Evolutionary conservation across 1,284 basidiomycete genomes (phyloP).

Genomic region (Bondarzewia mesenterica): DNA sequence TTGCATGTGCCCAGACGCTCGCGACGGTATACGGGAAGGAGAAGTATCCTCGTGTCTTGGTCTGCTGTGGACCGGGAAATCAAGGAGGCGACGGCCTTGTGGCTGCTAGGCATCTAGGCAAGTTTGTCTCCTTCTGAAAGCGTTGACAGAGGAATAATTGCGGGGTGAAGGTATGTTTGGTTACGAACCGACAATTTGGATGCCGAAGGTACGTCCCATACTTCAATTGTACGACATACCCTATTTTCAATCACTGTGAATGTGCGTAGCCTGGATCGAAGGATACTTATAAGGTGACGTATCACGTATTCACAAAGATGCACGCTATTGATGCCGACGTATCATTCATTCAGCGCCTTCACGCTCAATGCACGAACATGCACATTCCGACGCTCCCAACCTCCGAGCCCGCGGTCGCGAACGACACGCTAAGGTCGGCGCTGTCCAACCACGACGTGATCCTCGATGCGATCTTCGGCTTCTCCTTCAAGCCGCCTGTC

Average conservation of each 20-base stretch:
- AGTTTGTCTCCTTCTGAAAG: conserved; percentile 13
- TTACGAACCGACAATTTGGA: conserved; percentile 79
- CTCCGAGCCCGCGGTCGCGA: conserved; percentile 29
- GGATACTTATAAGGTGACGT: conserved; percentile 72
- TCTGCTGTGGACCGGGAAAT: conserved; percentile 95
- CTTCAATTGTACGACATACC: background rate
- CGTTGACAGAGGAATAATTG: background rate
- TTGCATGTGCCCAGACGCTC: conserved; percentile 89
- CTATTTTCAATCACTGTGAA: no score
- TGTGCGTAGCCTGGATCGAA: conserved; percentile 75
- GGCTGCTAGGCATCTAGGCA: conserved; percentile 89
- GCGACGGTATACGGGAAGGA: conserved; percentile 67
- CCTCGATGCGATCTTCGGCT: conserved; percentile 95
- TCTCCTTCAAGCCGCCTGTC: conserved; percentile 88
- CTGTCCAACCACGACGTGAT: conserved; percentile 74
- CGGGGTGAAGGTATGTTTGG: conserved; percentile 70
- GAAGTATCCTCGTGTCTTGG: conserved; percentile 68
- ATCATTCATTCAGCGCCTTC: conserved; percentile 48
- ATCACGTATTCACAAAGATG: background rate
- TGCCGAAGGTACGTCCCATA: conserved; percentile 71
- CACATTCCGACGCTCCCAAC: conserved; percentile 58
- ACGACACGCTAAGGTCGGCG: conserved; percentile 39
- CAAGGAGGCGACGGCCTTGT: conserved; percentile 98
- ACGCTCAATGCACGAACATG: conserved; percentile 85
- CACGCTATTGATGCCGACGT: background rate